These are phyloP conservation scores for Fusarium fujikuroi DNA, from an alignment of 2,329 filamentous ascomycete genomes.

Conservation along the genomic window DNA sequence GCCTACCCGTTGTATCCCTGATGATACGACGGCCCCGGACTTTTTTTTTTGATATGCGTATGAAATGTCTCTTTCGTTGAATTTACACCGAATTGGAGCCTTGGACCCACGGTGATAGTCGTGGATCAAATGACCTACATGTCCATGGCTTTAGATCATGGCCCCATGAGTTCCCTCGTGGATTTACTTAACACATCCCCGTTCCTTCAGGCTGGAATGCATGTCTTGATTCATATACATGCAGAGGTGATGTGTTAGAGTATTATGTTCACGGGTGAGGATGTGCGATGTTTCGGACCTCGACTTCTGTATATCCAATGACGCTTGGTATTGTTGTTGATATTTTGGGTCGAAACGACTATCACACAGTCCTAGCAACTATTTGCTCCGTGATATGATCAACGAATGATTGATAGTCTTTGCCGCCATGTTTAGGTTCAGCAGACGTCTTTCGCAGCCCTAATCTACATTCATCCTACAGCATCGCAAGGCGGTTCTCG, in stretches of 20 bases:
- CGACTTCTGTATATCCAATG: not conserved
- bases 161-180: not conserved
- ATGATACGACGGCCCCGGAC: not conserved
- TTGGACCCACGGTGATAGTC: conserved; percentile 4
- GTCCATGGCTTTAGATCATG: conserved; percentile 25
- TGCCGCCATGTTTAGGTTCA: conserved; percentile 20
- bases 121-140: conserved; percentile 11
- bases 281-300: not conserved
- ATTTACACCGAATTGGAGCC: conserved; percentile 4
- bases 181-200: conserved; percentile 11
- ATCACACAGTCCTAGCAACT: not conserved
- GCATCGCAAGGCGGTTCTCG: not conserved
- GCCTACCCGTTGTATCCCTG: conserved; percentile 27
- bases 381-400: not conserved
- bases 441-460: conserved; percentile 1
- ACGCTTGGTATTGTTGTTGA: not conserved
- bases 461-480: not conserved
- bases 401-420: not conserved
- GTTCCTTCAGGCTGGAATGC: conserved; percentile 4
- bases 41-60: not conserved
- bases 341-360: not conserved
- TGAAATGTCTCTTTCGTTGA: not conserved
- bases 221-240: not conserved
- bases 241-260: conserved; percentile 1
- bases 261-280: not conserved